Evolutionary conservation across 257 asterid species (phyloP), one percentile per base, ranked within the genome.

Genomic region (Petrea volubilis): DNA sequence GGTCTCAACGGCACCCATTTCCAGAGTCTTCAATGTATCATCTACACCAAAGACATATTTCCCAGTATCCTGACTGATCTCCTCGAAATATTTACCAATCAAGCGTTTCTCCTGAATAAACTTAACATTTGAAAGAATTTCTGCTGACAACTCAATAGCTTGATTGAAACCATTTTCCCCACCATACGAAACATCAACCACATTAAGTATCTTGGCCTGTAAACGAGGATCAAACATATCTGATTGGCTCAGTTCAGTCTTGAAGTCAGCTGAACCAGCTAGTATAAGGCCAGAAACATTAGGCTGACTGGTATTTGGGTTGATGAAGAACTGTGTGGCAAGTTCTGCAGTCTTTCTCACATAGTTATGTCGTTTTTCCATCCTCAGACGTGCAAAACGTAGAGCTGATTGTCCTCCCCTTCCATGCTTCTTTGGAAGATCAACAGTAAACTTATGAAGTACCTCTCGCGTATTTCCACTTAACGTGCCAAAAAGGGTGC

Each of bases 1-100:
- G 8, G 78, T 79, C 33, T 79, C 83, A 41, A 79, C 74, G 23
- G 80, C 83, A 50, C 80, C 83, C 83, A 79, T 79, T 60, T 74
- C 83, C 46, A 79, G 72, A 41, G 60, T 64, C 67, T 79, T 79
- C 60, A 79, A 36, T 11, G 80, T 79, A 50, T 79, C 83, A 6
- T 79, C 79, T 3, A 66, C 73, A 18, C 77, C 83, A 12, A 79
- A 79, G 24, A 74, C 83, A 15, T 74, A 74, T 53, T 79, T 79
- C 33, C 80, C 75, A 33, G 80, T 74, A 38, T 79, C 78, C 68
- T 74, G 83, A 69, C 83, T 78, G 52, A 78, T 78, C 53, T 74
- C 83, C 77, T 74, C 80, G 1, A 79, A 79, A 46, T 74, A 74
- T 75, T 79, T 78, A 0, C 79, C 83, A 38, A 74, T 74, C 18